Conservation (phyloP, 2,329 filamentous ascomycete genomes). For the Zopfia rhizophila region DNA sequence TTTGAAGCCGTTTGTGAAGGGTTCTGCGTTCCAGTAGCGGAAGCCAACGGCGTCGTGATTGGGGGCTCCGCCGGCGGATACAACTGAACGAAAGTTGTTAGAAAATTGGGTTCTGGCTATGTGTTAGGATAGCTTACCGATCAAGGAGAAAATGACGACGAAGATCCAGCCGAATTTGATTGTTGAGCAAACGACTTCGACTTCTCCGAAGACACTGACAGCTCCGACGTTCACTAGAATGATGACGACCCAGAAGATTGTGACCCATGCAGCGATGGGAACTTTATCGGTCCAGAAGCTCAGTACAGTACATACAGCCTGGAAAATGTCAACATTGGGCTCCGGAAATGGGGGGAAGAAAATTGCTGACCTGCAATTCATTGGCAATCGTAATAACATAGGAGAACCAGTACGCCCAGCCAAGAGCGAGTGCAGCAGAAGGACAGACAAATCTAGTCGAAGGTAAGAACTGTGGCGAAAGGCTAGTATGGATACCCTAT, state of each 20-base stretch:
- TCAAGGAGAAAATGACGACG: conserved; percentile 59
- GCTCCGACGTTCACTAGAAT: conserved; percentile 54
- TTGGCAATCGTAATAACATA: conserved; percentile 59
- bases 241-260: conserved; percentile 56
- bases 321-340: conserved; percentile 3
- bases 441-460: conserved; percentile 60
- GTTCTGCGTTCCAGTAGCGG: conserved; percentile 56
- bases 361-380: conserved; percentile 26
- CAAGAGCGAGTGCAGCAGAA: conserved; percentile 57
- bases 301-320: conserved; percentile 56
- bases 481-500: too few species aligned
- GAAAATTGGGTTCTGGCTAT: background rate
- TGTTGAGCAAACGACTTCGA: conserved; percentile 56
- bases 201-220: conserved; percentile 58
- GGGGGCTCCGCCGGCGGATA: conserved; percentile 58
- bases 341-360: background rate
- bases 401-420: conserved; percentile 61
- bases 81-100: conserved; percentile 33
- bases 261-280: conserved; percentile 57
- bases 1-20: conserved; percentile 59
- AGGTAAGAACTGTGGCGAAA: too few species aligned
- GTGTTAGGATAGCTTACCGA: conserved; percentile 30
- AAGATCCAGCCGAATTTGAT: conserved; percentile 63
- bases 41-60: conserved; percentile 54
- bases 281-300: conserved; percentile 58